These are phyloP conservation scores for Citeromyces siamensis DNA, from an alignment of 1,139 yeast species.

Conservation along the genomic window DNA sequence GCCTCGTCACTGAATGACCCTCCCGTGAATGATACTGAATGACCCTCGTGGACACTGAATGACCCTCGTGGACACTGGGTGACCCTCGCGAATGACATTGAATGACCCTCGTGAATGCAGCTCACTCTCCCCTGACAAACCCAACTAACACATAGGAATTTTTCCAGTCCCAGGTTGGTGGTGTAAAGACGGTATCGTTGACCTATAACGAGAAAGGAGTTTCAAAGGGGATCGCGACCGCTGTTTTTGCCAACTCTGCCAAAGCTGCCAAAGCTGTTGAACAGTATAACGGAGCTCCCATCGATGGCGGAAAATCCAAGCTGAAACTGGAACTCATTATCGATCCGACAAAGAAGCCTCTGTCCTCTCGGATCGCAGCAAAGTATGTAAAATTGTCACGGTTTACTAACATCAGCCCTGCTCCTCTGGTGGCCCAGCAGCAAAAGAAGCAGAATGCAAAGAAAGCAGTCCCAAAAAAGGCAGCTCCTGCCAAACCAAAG, in stretches of 20 bases:
- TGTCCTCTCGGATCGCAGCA: slow-evolving; percentile 58
- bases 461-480: slow-evolving; percentile 16
- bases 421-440: slow-evolving; percentile 11
- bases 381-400: slow-evolving; percentile 19
- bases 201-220: slow-evolving; percentile 82
- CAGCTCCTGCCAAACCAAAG: slow-evolving; percentile 17
- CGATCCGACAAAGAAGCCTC: slow-evolving; percentile 75
- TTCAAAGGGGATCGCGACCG: slow-evolving; percentile 86
- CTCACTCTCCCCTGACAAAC: slow-evolving; percentile 1
- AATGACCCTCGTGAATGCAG: no score
- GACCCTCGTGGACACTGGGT: no score
- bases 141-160: slow-evolving; percentile 47
- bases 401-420: slow-evolving; percentile 5
- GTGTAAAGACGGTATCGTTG: slow-evolving; percentile 59
- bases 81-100: no score
- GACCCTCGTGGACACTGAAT: no score
- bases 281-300: slow-evolving; percentile 85
- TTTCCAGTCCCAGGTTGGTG: slow-evolving; percentile 81
- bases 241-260: slow-evolving; percentile 57
- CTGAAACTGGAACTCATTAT: slow-evolving; percentile 77
- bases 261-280: slow-evolving; percentile 70
- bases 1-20: no score
- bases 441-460: slow-evolving; percentile 12
- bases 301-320: slow-evolving; percentile 74
- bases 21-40: no score